phyloP scores from a whole-genome alignment of 2,329 filamentous ascomycete species.

The Bipolaris zeicola region DNA sequence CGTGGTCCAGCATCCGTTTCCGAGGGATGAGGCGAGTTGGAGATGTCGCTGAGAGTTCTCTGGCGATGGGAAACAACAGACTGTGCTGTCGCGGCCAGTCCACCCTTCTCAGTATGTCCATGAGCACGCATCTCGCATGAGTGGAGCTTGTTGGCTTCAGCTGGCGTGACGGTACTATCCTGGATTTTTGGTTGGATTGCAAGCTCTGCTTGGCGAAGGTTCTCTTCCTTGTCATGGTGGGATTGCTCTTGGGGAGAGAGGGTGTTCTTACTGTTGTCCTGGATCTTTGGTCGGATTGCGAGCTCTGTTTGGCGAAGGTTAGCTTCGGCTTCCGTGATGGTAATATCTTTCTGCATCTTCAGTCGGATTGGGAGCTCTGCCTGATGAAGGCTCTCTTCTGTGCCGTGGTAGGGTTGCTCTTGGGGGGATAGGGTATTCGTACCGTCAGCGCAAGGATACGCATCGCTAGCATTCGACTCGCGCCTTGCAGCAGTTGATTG shows the following conservation, averaged over 20 bases:
- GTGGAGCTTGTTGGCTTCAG: slow-evolving; percentile 39
- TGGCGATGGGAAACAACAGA: slow-evolving; percentile 14
- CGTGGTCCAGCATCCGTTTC: slow-evolving; percentile 5
- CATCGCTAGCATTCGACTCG: background rate
- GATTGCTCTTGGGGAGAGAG: slow-evolving; percentile 34
- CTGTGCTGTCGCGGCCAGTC: slow-evolving; percentile 40
- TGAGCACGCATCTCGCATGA: slow-evolving; percentile 39
- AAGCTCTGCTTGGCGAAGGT: slow-evolving; percentile 28
- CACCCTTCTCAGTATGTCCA: slow-evolving; percentile 19
- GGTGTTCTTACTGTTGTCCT: slow-evolving; percentile 13
- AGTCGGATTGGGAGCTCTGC: slow-evolving; percentile 30
- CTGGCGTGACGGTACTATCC: slow-evolving; percentile 39
- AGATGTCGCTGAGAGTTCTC: slow-evolving; percentile 20
- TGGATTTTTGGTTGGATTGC: slow-evolving; percentile 41
- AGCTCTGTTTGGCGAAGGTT: slow-evolving; percentile 5
- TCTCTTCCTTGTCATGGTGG: slow-evolving; percentile 33
- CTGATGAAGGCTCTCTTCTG: slow-evolving; percentile 31
- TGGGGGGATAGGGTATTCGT: slow-evolving; percentile 18
- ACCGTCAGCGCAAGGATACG: slow-evolving; percentile 16
- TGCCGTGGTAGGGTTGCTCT: slow-evolving; percentile 38
- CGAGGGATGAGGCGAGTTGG: slow-evolving; percentile 11
- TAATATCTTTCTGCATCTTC: slow-evolving; percentile 41
- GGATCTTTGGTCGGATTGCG: no score
- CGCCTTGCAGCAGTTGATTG: slow-evolving; percentile 14
- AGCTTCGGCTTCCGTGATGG: slow-evolving; percentile 42